A percentile compares a stretch with the other conserved stretches of the same genome.
Conservation (phyloP, 306 rosid species). For the Vigna mungo region DNA sequence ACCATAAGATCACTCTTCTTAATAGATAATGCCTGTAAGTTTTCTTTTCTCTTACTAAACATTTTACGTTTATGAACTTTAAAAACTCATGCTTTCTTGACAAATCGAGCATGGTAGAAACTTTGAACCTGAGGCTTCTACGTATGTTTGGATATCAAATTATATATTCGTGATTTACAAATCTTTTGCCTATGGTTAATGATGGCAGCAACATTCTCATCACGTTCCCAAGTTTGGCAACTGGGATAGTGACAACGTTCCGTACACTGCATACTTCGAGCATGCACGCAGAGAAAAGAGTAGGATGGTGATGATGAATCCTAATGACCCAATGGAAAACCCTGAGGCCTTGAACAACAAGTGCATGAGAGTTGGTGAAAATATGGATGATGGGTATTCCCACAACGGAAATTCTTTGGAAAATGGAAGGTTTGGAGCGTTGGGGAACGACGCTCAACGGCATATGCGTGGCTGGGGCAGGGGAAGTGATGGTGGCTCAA, state of each 20-base stretch:
- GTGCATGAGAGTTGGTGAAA: background rate
- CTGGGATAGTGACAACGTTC: slow-evolving; percentile 43
- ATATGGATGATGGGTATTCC: slow-evolving; percentile 10
- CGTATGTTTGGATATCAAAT: background rate
- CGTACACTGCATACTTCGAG: slow-evolving; percentile 49
- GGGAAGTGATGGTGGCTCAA: slow-evolving; percentile 37
- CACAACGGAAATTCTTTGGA: slow-evolving; percentile 25
- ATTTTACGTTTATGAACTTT: too few relatives aligned
- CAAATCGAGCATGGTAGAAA: background rate
- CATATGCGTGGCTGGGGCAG: slow-evolving; percentile 24
- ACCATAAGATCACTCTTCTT: slow-evolving; percentile 7
- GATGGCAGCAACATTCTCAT: slow-evolving; percentile 15
- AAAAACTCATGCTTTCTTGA: background rate
- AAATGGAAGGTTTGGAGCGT: background rate
- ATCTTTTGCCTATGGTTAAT: background rate
- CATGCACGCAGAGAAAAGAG: slow-evolving; percentile 37
- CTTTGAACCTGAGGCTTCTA: background rate
- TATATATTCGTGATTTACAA: background rate
- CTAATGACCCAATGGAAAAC: slow-evolving; percentile 46
- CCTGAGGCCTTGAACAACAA: slow-evolving; percentile 33
- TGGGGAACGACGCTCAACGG: slow-evolving; percentile 11
- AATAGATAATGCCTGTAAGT: slow-evolving; percentile 42
- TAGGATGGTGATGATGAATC: slow-evolving; percentile 25
- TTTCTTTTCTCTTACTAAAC: background rate
- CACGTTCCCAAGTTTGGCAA: slow-evolving; percentile 49